Evolutionary conservation across 2,329 filamentous ascomycete genomes (phyloP), one percentile per base, ranked within the genome.

Genomic region (Pseudopyrenochaeta lycopersici): DNA sequence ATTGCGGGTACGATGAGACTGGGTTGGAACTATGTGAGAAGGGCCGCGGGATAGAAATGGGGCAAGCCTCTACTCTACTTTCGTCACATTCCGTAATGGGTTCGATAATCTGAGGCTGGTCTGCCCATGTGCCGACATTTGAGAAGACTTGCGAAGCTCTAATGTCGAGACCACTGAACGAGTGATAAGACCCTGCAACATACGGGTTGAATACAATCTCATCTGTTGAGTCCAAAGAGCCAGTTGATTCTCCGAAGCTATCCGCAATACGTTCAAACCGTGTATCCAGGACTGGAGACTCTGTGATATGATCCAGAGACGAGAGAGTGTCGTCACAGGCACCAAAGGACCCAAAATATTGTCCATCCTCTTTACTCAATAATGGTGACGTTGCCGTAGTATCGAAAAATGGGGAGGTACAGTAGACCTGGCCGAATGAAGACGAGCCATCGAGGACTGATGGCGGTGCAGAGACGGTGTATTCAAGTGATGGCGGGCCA

Each of bases 1-100:
- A 59, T 46, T 47, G 62, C 30, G 56, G 44, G 36, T 58, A 32
- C 30, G 49, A 59, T 30, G 54, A 46, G 15, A 49, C 41, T 12
- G 64, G 60, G 20, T 63, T 58, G 36, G 57, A 56, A 35, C 59
- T 60, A 18, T 65, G 61, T 7, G 62, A 21, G 29, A 60, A 50
- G 4, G 57, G 27, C 11, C 66, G 65, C 15, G 70, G 68, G n/a
- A 74, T 75, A 11, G 69, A 56, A 20, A 74, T 74, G 1, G 68
- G 68, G 7, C 46, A 49, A 17, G 57, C 57, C 18, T 63, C 60
- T 20, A 64, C 58, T 18, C 49, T 48, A 14, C 42, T 36, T 38
- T 68, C 60, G n/a, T 68, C 66, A 23, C 61, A 42, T 29, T 74
- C 70, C 14, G 62, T 57, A 41, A 70, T 67, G 1, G 70, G 61